Base-by-base conservation (phyloP, 2,329 filamentous ascomycete species). In the Chaetomiaceae sp. region DNA sequence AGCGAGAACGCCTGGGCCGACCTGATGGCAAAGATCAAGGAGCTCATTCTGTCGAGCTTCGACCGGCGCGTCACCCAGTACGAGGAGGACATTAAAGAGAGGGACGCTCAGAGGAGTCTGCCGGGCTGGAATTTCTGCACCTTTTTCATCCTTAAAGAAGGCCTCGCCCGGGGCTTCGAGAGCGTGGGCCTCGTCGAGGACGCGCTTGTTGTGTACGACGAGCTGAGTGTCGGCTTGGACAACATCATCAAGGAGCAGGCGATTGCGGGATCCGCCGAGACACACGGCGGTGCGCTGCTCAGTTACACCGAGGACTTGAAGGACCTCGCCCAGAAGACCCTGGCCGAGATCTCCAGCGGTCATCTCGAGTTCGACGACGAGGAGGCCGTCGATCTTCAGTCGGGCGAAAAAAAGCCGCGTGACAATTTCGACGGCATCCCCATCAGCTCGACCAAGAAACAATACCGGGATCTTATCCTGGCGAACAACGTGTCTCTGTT, bases 51-150 rank as follows among this genome's bases (percentile, higher is more conserved):
- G 21, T 81, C 82, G 5, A 95, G 91, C 1, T 99, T 99, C 65
- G 92, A 97, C 69, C 77, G 85, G 60, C 82, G 93, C 8, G 93
- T 99, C 1, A 83, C 81, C 17, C 92, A 97, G 62, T 99, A 99
- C 66, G 93, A 99, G 68, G 91, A 96, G 53, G 93, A 99, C 60
- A 96, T 99, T 59, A 87, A 89, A 56, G 93, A 96, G 67, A 93
- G 91, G 63, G 92, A 97, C 60, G 81, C 85, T 0, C 91, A 97
- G 66, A 80, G 92, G 41, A 84, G 76, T 30, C 71, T 99, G 16
- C 93, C 93, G 0, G 93, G 93, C 0, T 99, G 93, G 93, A 99
- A 99, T 64, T 99, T 99, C 65, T 97, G 93, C 69, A 99, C 93
- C 0, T 99, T 99, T 66, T 99, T 99, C 66, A 91, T 99, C 14